These are phyloP conservation scores for Hortiboletus rubellus DNA, from an alignment of 1,284 basidiomycete species.

Conservation along the genomic window DNA sequence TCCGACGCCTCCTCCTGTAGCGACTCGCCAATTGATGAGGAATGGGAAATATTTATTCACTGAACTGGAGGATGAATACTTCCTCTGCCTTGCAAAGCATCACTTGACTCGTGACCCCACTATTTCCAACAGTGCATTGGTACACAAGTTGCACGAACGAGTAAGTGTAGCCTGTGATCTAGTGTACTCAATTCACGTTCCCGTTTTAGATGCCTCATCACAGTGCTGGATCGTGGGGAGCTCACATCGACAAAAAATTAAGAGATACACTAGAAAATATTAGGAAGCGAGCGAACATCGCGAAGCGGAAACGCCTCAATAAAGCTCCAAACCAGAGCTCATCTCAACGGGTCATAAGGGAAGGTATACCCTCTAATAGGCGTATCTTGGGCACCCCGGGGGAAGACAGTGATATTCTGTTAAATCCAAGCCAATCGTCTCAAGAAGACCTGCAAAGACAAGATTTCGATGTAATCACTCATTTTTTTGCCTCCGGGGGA, in stretches of 20 bases:
- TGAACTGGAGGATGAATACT: slow-evolving; percentile 46
- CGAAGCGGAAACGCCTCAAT: slow-evolving; percentile 26
- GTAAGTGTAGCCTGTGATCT: slow-evolving; percentile 30
- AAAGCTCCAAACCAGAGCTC: slow-evolving; percentile 1
- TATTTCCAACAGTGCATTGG: slow-evolving; percentile 34
- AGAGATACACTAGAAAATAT: slow-evolving; percentile 27
- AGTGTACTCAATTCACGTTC: background rate
- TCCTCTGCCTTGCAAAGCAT: slow-evolving; percentile 34
- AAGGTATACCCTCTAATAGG: slow-evolving; percentile 1
- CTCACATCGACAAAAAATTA: slow-evolving; percentile 30
- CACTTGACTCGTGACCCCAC: slow-evolving; percentile 42
- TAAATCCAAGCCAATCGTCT: background rate
- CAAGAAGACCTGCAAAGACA: slow-evolving; percentile 24
- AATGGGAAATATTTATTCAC: slow-evolving; percentile 45
- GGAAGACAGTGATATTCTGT: background rate
- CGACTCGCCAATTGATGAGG: slow-evolving; percentile 26
- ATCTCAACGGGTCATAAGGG: background rate
- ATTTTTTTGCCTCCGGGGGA: slow-evolving; percentile 52
- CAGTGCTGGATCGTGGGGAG: slow-evolving; percentile 39
- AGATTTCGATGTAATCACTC: slow-evolving; percentile 50
- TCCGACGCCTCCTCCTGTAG: slow-evolving; percentile 47
- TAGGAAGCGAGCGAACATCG: slow-evolving; percentile 37
- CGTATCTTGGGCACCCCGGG: background rate
- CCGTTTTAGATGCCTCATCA: slow-evolving; percentile 49
- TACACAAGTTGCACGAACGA: slow-evolving; percentile 39